phyloP scores from a whole-genome alignment of 768 basidiomycete species.

The Mrakia blollopis region DNA sequence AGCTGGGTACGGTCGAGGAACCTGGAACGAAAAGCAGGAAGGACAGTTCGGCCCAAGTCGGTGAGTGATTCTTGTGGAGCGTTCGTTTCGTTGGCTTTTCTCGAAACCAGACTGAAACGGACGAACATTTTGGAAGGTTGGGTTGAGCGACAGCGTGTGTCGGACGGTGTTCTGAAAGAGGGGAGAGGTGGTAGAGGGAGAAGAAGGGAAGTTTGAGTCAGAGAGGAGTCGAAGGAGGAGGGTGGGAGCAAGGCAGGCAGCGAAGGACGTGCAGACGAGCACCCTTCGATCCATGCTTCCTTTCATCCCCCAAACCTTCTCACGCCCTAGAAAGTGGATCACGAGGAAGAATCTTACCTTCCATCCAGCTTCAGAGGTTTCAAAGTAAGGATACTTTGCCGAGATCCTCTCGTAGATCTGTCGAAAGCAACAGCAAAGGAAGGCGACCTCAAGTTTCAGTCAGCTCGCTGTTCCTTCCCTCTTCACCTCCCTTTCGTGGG shows the following conservation, averaged over 20 bases:
- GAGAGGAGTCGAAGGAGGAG: neutral
- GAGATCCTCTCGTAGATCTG: constrained; percentile 23
- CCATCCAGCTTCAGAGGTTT: constrained; percentile 3
- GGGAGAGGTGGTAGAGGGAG: no score
- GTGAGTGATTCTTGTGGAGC: neutral
- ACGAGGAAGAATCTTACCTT: neutral
- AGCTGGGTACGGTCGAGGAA: neutral
- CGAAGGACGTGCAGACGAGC: neutral
- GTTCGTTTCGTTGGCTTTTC: no score
- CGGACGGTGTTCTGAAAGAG: constrained; percentile 16
- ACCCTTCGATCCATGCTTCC: neutral
- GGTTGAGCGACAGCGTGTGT: constrained; percentile 20
- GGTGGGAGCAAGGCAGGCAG: neutral
- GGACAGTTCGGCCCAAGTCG: neutral
- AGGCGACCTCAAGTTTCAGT: neutral
- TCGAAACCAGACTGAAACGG: neutral
- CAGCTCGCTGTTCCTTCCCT: no score
- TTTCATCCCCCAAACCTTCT: neutral
- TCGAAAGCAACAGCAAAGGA: neutral
- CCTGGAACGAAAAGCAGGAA: neutral
- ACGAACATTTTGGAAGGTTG: constrained; percentile 17
- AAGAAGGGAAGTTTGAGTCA: neutral
- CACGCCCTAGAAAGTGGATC: no score
- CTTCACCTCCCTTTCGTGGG: no score
- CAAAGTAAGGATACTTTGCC: neutral